Evolutionary conservation across 108 stramenopile genomes (phyloP), one percentile per base, ranked within the genome.

Genomic region (Cyclotella sp.): DNA sequence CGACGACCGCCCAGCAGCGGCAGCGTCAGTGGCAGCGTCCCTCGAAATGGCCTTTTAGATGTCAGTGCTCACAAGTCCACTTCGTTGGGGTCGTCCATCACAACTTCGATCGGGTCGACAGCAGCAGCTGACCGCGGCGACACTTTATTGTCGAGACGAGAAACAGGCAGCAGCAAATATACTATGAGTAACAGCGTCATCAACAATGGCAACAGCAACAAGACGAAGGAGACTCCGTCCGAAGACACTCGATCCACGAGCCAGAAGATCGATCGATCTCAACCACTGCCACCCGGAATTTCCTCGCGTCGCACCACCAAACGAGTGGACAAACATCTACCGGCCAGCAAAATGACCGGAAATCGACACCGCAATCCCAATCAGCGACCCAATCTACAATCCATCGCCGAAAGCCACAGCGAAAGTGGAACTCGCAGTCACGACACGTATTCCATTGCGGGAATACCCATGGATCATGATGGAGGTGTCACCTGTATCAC

Each of bases 401-500:
- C 55, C 55, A 55, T 55, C 22, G 12, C 7, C 22, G 55, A 47
- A 26, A 10, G 16, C 49, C 16, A 3, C 49, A 53, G 6, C 49
- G 41, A 7, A 12, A 53, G 18, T 34, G 30, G 4, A 44, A 51
- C 4, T 28, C 27, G 18, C 46, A 49, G 40, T 41, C 4, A 24
- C 69, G 42, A 57, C 22, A 43, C 43, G 43, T 16, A 64, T 64
- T 40, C 30, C 19, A 40, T 53, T 16, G 12, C 58, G 30, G 43
- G 42, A 42, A 63, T 34, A 14, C 77, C 77, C 44, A 78, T 78
- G 77, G 69, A 78, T 30, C 77, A 78, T 42, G 77, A 78, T 59
- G 77, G 77, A 15, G 77, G 77, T 0, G 58, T 78, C 13, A 46
- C 69, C 6, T 72, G 70, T 34, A 18, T 78, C 19, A 34, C 34